Evolutionary conservation across 2,329 filamentous ascomycete genomes (phyloP).

Genomic region (Emergomyces africanus): DNA sequence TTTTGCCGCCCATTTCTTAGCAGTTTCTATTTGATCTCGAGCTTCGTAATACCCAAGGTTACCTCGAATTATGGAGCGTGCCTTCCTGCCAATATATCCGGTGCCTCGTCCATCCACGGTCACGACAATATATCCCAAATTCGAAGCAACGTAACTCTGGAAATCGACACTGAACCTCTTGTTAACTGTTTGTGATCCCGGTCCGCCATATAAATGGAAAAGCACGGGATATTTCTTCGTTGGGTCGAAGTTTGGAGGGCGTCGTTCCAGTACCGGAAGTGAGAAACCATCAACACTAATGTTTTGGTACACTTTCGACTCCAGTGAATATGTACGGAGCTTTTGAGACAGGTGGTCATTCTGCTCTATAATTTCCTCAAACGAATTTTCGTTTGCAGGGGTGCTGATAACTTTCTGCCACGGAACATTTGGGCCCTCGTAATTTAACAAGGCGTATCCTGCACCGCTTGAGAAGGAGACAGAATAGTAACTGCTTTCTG

Average conservation of each 20-base stretch:
- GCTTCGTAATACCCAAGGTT: slow-evolving; percentile 79
- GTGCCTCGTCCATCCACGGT: slow-evolving; percentile 92
- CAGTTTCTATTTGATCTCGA: slow-evolving; percentile 80
- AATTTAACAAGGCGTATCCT: slow-evolving; percentile 72
- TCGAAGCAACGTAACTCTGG: slow-evolving; percentile 75
- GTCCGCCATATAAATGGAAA: slow-evolving; percentile 90
- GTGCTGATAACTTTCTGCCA: slow-evolving; percentile 87
- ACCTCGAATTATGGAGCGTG: slow-evolving; percentile 68
- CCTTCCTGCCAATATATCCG: slow-evolving; percentile 73
- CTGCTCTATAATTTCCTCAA: slow-evolving; percentile 61
- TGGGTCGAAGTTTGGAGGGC: slow-evolving; percentile 75
- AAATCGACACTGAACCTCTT: slow-evolving; percentile 78
- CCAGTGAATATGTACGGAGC: slow-evolving; percentile 66
- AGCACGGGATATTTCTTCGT: slow-evolving; percentile 84
- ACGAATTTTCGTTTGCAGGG: slow-evolving; percentile 46
- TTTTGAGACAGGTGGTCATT: slow-evolving; percentile 58
- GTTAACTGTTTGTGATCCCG: slow-evolving; percentile 77
- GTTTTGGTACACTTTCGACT: slow-evolving; percentile 68
- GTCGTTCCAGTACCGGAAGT: slow-evolving; percentile 65
- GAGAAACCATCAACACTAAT: slow-evolving; percentile 71
- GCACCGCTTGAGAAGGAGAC: slow-evolving; percentile 74
- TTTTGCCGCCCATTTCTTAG: slow-evolving; percentile 68
- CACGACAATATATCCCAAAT: slow-evolving; percentile 82
- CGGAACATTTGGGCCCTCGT: slow-evolving; percentile 72
- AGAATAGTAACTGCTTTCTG: slow-evolving; percentile 62